These are phyloP conservation scores for Coemansia sp. DNA, from an alignment of 192 early-diverging fungal genomes.

Conservation along the genomic window DNA sequence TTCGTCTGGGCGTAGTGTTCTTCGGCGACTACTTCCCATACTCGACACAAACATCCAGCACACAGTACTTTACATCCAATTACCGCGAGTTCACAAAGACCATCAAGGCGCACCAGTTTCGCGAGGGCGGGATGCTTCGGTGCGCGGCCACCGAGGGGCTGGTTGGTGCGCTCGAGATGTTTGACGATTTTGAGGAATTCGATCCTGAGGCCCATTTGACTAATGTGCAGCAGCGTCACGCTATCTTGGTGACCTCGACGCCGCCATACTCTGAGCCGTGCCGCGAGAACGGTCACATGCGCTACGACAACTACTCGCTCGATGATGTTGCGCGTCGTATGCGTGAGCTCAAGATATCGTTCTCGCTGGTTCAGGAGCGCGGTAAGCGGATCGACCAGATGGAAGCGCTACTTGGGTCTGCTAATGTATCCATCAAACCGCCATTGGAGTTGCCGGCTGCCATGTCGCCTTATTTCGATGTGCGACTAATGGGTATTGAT, in stretches of 20 bases:
- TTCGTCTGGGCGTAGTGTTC: conserved; percentile 53
- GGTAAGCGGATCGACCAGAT: conserved; percentile 43
- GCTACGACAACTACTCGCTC: conserved; percentile 44
- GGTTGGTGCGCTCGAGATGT: conserved; percentile 53
- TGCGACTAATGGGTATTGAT: conserved; percentile 42
- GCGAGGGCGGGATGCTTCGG: conserved; percentile 48
- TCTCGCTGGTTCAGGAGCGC: conserved; percentile 51
- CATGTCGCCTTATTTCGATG: conserved; percentile 49
- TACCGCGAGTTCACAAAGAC: conserved; percentile 54
- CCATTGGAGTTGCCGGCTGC: conserved; percentile 36
- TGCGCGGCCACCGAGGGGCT: conserved; percentile 52
- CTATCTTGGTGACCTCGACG: conserved; percentile 45
- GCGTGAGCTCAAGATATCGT: conserved; percentile 52
- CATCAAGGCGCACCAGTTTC: conserved; percentile 48
- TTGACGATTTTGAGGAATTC: conserved; percentile 51
- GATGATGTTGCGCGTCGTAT: conserved; percentile 48
- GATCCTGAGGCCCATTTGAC: conserved; percentile 47
- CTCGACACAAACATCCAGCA: conserved; percentile 46
- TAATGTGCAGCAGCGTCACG: conserved; percentile 51
- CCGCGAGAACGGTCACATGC: conserved; percentile 48
- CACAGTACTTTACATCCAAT: conserved; percentile 56
- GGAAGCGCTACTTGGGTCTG: conserved; percentile 35
- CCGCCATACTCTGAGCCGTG: conserved; percentile 47
- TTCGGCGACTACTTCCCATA: conserved; percentile 56
- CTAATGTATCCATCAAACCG: conserved; percentile 36